These are phyloP conservation scores for Chrysoporthe deuterocubensis DNA, from an alignment of 2,329 filamentous ascomycete genomes.

Conservation along the genomic window DNA sequence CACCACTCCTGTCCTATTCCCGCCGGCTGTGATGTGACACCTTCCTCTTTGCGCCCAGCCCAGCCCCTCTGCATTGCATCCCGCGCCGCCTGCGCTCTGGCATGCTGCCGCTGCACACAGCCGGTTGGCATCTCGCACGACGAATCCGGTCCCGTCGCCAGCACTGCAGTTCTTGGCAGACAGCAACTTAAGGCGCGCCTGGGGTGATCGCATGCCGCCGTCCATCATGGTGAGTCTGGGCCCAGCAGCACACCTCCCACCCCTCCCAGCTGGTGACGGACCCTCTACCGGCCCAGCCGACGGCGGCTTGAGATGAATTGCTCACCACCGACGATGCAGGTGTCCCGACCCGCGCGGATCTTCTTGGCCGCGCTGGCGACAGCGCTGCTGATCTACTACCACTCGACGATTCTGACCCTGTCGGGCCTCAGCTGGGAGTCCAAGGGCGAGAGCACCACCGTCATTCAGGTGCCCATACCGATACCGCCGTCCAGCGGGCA, in stretches of 20 bases:
- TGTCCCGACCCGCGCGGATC: conserved; percentile 20
- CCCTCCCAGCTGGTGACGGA: neutral
- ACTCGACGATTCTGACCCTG: conserved; percentile 17
- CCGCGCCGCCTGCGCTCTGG: neutral
- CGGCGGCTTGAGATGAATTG: neutral
- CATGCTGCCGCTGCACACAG: neutral
- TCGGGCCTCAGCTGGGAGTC: neutral
- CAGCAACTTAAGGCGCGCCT: no score
- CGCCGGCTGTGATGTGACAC: neutral
- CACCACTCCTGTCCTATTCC: neutral
- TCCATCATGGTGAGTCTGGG: conserved; percentile 10
- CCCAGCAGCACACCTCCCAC: neutral
- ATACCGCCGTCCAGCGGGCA: neutral
- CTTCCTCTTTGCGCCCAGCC: neutral
- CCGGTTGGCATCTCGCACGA: neutral
- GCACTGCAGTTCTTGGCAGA: neutral
- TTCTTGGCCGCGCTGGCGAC: conserved; percentile 25
- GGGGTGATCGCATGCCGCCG: neutral
- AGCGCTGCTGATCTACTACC: conserved; percentile 25
- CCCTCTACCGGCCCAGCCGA: neutral
- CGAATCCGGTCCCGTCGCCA: neutral
- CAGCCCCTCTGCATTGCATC: no score
- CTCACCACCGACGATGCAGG: conserved; percentile 19
- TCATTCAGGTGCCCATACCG: conserved; percentile 14
- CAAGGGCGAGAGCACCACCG: neutral